phyloP scores from a whole-genome alignment of 78 protist species.

The Guillardia theta region DNA sequence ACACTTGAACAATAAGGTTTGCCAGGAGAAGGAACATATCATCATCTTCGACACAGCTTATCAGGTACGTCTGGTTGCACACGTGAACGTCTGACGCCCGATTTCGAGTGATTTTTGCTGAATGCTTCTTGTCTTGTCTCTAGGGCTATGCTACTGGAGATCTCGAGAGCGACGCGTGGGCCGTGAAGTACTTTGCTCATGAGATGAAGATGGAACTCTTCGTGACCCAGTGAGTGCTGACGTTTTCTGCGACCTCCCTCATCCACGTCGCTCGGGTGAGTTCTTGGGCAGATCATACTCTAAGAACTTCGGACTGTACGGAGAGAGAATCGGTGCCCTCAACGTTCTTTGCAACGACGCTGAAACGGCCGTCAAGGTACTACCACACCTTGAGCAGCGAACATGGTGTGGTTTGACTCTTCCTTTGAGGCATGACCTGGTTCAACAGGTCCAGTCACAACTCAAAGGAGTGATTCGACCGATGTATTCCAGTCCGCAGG shows the following conservation, averaged over 20 bases:
- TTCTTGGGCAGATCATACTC: too few relatives aligned
- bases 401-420: too few relatives aligned
- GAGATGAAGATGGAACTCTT: conserved; percentile 8
- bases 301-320: conserved; percentile 98
- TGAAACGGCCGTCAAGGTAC: background rate
- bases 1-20: background rate
- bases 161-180: conserved; percentile 14
- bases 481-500: background rate
- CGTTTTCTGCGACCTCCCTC: too few relatives aligned
- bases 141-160: conserved; percentile 85
- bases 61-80: background rate
- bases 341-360: background rate
- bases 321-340: conserved; percentile 56
- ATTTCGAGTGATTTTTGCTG: background rate
- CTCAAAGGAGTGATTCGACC: background rate
- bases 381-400: background rate
- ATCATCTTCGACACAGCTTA: conserved; percentile 96
- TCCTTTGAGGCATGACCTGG: too few relatives aligned
- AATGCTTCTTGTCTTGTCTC: background rate
- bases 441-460: background rate
- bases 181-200: background rate
- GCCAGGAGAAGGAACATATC: conserved; percentile 28
- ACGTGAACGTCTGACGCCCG: background rate
- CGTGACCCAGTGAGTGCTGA: conserved; percentile 48
- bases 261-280: too few relatives aligned